These are phyloP conservation scores for Ogataea trehaloabstinens DNA, from an alignment of 805 yeast genomes.

Conservation along the genomic window DNA sequence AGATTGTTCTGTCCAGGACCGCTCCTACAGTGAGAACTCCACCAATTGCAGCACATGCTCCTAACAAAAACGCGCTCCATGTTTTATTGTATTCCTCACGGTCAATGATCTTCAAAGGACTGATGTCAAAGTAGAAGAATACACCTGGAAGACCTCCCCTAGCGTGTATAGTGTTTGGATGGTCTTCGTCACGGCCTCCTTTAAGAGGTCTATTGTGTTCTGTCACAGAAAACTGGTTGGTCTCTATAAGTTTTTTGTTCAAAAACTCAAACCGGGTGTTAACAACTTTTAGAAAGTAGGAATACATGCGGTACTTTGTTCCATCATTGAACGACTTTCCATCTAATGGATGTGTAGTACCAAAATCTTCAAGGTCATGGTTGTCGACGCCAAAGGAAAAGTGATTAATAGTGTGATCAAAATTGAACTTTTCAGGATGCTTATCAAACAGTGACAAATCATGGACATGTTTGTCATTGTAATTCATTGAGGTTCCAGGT, in stretches of 20 bases:
- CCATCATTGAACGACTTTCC: slow-evolving; percentile 40
- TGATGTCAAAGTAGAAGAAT: slow-evolving; percentile 83
- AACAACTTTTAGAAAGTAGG: slow-evolving; percentile 86
- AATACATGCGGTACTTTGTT: slow-evolving; percentile 59
- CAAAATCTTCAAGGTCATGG: slow-evolving; percentile 27
- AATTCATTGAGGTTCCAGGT: slow-evolving; percentile 78
- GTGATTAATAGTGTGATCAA: slow-evolving; percentile 76
- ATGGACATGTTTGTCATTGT: slow-evolving; percentile 68
- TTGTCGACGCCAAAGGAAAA: slow-evolving; percentile 76
- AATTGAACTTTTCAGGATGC: slow-evolving; percentile 57
- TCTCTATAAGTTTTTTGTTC: slow-evolving; percentile 53
- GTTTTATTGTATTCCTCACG: slow-evolving; percentile 70
- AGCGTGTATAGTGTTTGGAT: slow-evolving; percentile 78
- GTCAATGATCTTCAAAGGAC: slow-evolving; percentile 89
- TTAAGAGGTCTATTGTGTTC: slow-evolving; percentile 78
- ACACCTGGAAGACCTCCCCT: slow-evolving; percentile 91
- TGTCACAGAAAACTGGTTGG: slow-evolving; percentile 89
- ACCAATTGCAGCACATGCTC: slow-evolving; percentile 85
- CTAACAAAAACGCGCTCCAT: slow-evolving; percentile 79
- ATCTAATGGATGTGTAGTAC: slow-evolving; percentile 68
- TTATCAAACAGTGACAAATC: slow-evolving; percentile 73
- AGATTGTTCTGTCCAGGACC: slow-evolving; percentile 79
- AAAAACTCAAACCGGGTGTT: slow-evolving; percentile 81
- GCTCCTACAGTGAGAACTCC: slow-evolving; percentile 94
- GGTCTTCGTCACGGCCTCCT: slow-evolving; percentile 92